Percentiles rank a stretch among this genome's conserved stretches.
Evolutionary conservation across 192 early-diverging fungal species (phyloP).

Genomic region (Umbelopsis isabellina): DNA sequence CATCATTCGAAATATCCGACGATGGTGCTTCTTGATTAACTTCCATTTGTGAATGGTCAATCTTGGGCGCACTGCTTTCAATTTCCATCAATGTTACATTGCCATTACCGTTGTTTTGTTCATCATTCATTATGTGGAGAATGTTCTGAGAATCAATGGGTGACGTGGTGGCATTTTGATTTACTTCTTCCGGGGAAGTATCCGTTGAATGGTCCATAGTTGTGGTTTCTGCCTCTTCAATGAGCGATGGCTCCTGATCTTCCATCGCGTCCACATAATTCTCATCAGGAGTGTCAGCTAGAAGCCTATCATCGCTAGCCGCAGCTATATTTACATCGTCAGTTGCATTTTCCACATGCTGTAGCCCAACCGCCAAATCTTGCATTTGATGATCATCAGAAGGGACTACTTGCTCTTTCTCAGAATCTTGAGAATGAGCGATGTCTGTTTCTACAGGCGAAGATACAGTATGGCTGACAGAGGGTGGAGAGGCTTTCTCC

Average conservation of each 20-base stretch:
- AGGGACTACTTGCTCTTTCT: background rate
- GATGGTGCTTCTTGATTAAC: too few species aligned
- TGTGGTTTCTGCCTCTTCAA: too few species aligned
- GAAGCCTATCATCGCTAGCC: background rate
- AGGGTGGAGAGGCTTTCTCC: constrained; percentile 29
- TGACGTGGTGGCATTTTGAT: background rate
- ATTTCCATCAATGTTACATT: background rate
- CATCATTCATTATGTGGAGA: background rate
- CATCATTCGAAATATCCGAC: too few species aligned
- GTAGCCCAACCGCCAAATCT: background rate
- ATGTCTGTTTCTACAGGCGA: background rate
- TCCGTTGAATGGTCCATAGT: background rate
- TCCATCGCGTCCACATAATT: constrained; percentile 5
- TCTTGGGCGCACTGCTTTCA: background rate
- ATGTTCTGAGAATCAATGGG: background rate
- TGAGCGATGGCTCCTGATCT: background rate
- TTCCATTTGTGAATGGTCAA: background rate
- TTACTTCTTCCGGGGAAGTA: background rate
- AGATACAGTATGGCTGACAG: constrained; percentile 30
- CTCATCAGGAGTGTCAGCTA: background rate
- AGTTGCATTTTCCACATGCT: too few species aligned
- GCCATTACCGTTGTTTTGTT: background rate
- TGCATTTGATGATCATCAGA: background rate
- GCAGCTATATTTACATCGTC: too few species aligned
- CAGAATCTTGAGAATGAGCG: background rate